Evolutionary conservation across 371 early-diverging fungal genomes (phyloP).

Genomic region (Mucor indicus): DNA sequence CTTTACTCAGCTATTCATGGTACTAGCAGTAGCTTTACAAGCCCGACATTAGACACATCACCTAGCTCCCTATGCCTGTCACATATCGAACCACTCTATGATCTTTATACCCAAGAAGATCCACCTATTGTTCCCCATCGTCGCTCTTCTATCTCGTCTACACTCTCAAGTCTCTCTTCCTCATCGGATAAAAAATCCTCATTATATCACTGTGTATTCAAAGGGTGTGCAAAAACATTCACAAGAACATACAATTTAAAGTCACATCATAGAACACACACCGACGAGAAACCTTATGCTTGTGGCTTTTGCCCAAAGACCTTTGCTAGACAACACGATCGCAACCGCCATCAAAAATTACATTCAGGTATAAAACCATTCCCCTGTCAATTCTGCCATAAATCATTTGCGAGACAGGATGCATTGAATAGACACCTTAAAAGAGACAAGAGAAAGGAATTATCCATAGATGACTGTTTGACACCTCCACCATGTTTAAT

Average conservation of each 20-base stretch:
- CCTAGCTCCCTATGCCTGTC: no score
- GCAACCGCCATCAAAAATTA: constrained; percentile 74
- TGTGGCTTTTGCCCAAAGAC: constrained; percentile 56
- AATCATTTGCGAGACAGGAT: constrained; percentile 74
- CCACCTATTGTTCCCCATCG: no score
- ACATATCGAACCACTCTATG: no score
- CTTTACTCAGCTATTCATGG: not conserved
- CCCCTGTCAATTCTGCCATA: constrained; percentile 60
- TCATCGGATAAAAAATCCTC: no score
- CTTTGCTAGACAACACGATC: constrained; percentile 72
- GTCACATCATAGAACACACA: constrained; percentile 75
- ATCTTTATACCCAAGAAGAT: no score
- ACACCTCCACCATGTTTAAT: constrained; percentile 10
- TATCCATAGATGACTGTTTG: no score
- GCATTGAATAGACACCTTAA: constrained; percentile 64
- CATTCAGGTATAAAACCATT: constrained; percentile 65
- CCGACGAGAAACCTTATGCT: constrained; percentile 71
- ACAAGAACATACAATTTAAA: constrained; percentile 80
- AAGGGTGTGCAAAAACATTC: constrained; percentile 70
- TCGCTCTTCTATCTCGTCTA: no score
- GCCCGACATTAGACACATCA: no score
- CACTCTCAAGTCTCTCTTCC: no score
- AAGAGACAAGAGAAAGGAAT: constrained; percentile 15
- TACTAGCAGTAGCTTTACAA: no score
- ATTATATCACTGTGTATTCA: constrained; percentile 23